Conservation (phyloP, 129 eudicot genomes). For the Apium graveolens region DNA sequence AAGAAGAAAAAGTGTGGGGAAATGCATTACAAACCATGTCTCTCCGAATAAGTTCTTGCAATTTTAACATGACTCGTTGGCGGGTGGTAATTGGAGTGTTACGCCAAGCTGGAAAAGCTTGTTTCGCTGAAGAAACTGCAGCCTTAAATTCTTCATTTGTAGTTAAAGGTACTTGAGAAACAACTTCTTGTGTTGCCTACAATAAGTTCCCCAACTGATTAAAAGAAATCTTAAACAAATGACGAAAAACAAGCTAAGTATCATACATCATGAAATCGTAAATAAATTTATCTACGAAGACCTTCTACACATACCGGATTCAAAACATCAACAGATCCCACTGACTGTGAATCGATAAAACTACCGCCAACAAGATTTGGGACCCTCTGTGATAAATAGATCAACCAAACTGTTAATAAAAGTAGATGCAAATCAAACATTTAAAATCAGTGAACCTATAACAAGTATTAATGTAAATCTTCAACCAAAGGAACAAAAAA, state of each 20-base stretch:
- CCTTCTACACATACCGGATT: conserved; percentile 60
- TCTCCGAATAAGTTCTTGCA: conserved; percentile 92
- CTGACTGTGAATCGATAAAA: conserved; percentile 66
- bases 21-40: conserved; percentile 52
- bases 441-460: not conserved
- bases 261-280: not conserved
- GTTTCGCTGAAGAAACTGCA: conserved; percentile 94
- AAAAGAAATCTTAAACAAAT: conserved; percentile 2
- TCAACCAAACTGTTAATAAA: not conserved
- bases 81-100: conserved; percentile 89
- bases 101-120: conserved; percentile 83
- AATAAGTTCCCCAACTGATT: conserved; percentile 13
- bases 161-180: conserved; percentile 82
- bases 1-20: not conserved
- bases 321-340: conserved; percentile 60
- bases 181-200: conserved; percentile 94
- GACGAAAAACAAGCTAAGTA: not conserved
- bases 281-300: not conserved
- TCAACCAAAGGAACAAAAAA: not conserved
- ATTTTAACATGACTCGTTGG: conserved; percentile 84
- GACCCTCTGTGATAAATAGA: conserved; percentile 49
- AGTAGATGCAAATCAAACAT: not conserved
- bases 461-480: not conserved
- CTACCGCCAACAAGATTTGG: conserved; percentile 83
- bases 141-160: conserved; percentile 80